Evolutionary conservation across 2,329 filamentous ascomycete genomes (phyloP), one percentile per base, ranked within the genome.

Genomic region (Ophiosphaerella herpotricha): DNA sequence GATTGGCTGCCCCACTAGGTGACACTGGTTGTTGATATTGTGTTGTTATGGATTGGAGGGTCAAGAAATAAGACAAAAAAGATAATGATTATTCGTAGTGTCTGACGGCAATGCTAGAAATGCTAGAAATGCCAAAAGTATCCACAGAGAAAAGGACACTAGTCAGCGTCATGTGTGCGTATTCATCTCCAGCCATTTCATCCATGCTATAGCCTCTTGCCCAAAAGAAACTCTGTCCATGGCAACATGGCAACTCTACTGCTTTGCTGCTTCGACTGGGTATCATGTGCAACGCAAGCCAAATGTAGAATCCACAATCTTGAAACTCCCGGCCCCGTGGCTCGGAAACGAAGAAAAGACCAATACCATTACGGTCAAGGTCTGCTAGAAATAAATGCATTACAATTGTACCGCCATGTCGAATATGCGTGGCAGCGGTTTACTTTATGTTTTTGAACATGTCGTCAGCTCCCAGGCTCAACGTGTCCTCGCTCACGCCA

Each of bases 361-460:
- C 65, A 66, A 35, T 56, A 59, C 65, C 63, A 67, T 70, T 61
- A 71, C 67, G 53, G 62, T 58, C 45, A 51, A 57, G 47, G 52
- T 61, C 61, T 57, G 54, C 63, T 55, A 59, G 61, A 70, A 63
- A 53, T 58, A 70, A 63, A 53, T 58, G 55, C 52, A 60, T 68
- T 63, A 39, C 61, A 48, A 60, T 53, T 46, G 46, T 61, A 41
- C 45, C 44, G 33, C 51, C 44, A 32, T 29, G 33, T 60, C 40
- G 44, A n/a, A 13, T 16, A 21, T 32, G 39, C 35, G 41, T 35
- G 37, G 26, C 37, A 14, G 13, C 24, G 12, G 40, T 42, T 58
- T 58, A 73, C 48, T 71, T 68, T 54, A 75, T 75, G 61, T 73
- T 61, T 52, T 74, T 74, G 59, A 75, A 75, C 67, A 75, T 63